Evolutionary conservation across 2,329 filamentous ascomycete species (phyloP), one percentile per base, ranked within the genome.

Genomic region (Colletotrichum lindemuthianum): DNA sequence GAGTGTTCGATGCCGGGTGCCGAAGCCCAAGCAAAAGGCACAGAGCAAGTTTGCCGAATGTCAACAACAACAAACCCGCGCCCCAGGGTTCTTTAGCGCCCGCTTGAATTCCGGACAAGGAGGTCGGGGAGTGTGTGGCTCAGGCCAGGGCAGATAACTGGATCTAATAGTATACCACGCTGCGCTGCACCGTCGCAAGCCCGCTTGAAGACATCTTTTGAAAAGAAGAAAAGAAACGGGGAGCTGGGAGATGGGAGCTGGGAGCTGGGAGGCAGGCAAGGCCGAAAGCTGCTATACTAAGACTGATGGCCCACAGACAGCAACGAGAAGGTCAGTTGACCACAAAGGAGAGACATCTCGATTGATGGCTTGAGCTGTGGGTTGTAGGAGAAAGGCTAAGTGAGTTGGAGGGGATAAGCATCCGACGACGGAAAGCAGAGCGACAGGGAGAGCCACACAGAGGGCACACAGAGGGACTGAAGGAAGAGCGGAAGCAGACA

Each of bases 261-360:
- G 1, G 4, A 24, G 24, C 24, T 4, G 24, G 24, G 51, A 10
- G 40, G 11, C 55, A 37, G 16, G 43, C 44, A 34, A 65, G 40
- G 57, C 49, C 33, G 24, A 43, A 36, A 47, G 61, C 57, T 24
- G 24, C 24, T 45, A 60, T 24, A 4, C 24, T 45, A 60, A 60
- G 44, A 65, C 50, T 40, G 57, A 50, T 39, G 51, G 57, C 55
- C 51, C 57, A 61, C 61, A 36, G 37, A 44, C 47, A 51, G 58
- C 50, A 39, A 50, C 58, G 57, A 65, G 61, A 61, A 47, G 48
- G 61, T 61, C 61, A 65, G 45, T 65, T 65, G 61, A 61, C 39
- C 47, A 52, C 55, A 36, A 41, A 47, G 43, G 58, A 61, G 51
- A 61, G 61, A 65, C 61, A 65, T 56, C 33, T 61, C 58, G 58